These are phyloP conservation scores for Alternaria sp. DNA, from an alignment of 2,329 filamentous ascomycete genomes.

Conservation along the genomic window DNA sequence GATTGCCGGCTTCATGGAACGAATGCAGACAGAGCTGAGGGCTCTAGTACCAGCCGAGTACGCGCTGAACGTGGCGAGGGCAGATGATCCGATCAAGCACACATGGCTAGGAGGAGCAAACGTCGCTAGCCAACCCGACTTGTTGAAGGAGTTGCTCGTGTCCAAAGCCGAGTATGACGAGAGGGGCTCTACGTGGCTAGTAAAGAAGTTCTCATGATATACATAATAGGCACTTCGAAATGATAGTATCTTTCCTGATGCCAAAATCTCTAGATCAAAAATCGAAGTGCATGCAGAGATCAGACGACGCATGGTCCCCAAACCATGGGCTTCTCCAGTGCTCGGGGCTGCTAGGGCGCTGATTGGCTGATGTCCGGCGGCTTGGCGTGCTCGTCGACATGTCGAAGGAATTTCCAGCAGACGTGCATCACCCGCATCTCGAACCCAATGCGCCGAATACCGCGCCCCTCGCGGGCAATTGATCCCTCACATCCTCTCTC, in stretches of 20 bases:
- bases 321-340: background rate
- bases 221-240: background rate
- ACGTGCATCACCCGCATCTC: slow-evolving; percentile 27
- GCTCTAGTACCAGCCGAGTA: slow-evolving; percentile 52
- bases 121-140: slow-evolving; percentile 71
- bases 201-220: slow-evolving; percentile 67
- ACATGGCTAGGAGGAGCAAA: slow-evolving; percentile 87
- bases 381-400: slow-evolving; percentile 15
- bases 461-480: slow-evolving; percentile 43
- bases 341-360: slow-evolving; percentile 20
- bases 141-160: slow-evolving; percentile 71
- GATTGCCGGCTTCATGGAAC: slow-evolving; percentile 80
- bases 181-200: slow-evolving; percentile 74
- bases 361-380: slow-evolving; percentile 30
- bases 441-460: slow-evolving; percentile 48
- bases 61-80: slow-evolving; percentile 43
- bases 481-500: slow-evolving; percentile 27
- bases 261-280: background rate
- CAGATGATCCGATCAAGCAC: slow-evolving; percentile 80
- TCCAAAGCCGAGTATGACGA: slow-evolving; percentile 92
- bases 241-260: background rate
- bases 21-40: slow-evolving; percentile 76
- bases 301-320: background rate
- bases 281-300: background rate
- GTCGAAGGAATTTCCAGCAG: slow-evolving; percentile 15